These are phyloP conservation scores for Botrytis sinoallii DNA, from an alignment of 2,329 filamentous ascomycete genomes.

Conservation along the genomic window DNA sequence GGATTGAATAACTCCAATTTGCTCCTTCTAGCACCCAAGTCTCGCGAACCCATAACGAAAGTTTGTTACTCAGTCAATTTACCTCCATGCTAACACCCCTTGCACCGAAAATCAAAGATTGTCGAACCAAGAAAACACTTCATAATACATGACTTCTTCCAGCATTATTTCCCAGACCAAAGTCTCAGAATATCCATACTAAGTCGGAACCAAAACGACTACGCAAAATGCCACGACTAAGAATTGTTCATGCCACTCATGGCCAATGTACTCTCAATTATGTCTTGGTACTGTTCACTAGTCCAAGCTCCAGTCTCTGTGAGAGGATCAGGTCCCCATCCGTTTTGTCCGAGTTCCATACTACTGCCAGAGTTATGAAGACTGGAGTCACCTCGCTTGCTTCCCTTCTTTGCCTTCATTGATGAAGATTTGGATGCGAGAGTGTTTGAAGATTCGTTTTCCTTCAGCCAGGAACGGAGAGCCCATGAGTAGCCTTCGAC, in stretches of 20 bases:
- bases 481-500: neutral
- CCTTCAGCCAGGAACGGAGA: neutral
- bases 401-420: constrained; percentile 23
- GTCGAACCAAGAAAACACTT: neutral
- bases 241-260: constrained; percentile 24
- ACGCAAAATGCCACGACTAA: neutral
- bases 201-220: neutral
- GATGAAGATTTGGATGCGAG: constrained; percentile 1
- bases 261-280: constrained; percentile 18
- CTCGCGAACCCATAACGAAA: neutral
- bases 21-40: neutral
- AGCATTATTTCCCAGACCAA: neutral
- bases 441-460: neutral
- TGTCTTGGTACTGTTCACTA: constrained; percentile 6
- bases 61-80: neutral
- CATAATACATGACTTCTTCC: constrained; percentile 17
- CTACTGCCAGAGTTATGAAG: constrained; percentile 22
- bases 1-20: neutral
- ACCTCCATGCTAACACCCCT: neutral
- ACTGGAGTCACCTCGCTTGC: constrained; percentile 25
- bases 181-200: neutral
- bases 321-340: constrained; percentile 23
- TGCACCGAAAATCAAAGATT: neutral
- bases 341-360: constrained; percentile 17
- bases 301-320: constrained; percentile 26